Evolutionary conservation across 192 early-diverging fungal species (phyloP).

Genomic region (Lunasporangiospora selenospora): DNA sequence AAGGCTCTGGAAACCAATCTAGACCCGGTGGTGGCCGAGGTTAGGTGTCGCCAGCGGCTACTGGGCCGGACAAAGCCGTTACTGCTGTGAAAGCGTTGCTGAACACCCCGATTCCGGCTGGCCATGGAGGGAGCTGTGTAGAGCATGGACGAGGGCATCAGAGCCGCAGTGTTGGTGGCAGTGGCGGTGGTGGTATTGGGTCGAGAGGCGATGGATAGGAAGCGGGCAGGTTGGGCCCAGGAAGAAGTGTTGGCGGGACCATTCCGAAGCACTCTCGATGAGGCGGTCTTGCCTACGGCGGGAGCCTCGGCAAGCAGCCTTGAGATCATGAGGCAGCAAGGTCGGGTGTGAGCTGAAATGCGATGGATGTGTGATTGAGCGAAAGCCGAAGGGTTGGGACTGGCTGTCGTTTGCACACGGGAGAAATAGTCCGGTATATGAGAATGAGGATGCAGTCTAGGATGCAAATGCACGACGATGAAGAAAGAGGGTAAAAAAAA

Average conservation of each 20-base stretch:
- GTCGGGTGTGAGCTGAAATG: background rate
- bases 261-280: background rate
- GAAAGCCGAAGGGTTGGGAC: no score
- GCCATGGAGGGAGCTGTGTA: background rate
- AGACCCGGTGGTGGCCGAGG: constrained; percentile 23
- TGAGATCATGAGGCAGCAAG: no score
- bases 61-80: background rate
- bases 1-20: constrained; percentile 31
- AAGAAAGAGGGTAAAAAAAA: background rate
- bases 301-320: constrained; percentile 44
- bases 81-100: constrained; percentile 8
- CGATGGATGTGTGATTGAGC: no score
- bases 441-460: background rate
- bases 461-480: background rate
- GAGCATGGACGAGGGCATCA: background rate
- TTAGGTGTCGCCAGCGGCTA: constrained; percentile 2
- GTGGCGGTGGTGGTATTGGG: background rate
- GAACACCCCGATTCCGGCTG: background rate
- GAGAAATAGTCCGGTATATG: background rate
- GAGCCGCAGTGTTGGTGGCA: background rate
- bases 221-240: constrained; percentile 7
- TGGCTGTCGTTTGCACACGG: no score
- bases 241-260: no score
- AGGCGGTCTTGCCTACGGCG: constrained; percentile 19
- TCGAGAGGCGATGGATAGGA: constrained; percentile 23